These are phyloP conservation scores for Calendula officinalis DNA, from an alignment of 129 eudicot genomes.

Conservation along the genomic window DNA sequence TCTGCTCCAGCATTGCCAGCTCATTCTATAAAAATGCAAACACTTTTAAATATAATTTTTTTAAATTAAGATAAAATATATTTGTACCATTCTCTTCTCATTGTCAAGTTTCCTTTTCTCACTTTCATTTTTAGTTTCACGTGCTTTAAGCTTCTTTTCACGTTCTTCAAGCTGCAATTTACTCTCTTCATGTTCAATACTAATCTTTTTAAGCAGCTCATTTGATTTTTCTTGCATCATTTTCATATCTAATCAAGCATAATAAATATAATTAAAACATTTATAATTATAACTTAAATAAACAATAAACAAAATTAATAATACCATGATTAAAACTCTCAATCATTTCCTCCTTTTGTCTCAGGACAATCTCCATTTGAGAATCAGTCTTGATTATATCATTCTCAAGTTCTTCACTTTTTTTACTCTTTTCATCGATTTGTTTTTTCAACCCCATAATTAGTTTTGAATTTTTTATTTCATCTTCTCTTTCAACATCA, in stretches of 20 bases:
- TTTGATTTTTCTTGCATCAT: conserved; percentile 35
- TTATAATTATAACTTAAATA: background rate
- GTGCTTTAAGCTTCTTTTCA: conserved; percentile 42
- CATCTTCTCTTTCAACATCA: conserved; percentile 48
- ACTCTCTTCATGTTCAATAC: conserved; percentile 42
- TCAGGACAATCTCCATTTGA: conserved; percentile 32
- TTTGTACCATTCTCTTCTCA: conserved; percentile 51
- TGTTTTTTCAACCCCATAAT: conserved; percentile 32
- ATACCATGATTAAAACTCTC: conserved; percentile 47
- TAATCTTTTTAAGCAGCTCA: conserved; percentile 35
- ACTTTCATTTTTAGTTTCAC: conserved; percentile 48
- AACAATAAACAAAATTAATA: background rate
- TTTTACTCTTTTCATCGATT: conserved; percentile 38
- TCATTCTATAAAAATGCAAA: conserved; percentile 45
- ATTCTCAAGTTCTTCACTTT: conserved; percentile 45
- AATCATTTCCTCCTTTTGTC: conserved; percentile 45
- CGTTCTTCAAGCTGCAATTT: conserved; percentile 41
- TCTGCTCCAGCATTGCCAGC: conserved; percentile 51
- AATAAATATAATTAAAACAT: background rate
- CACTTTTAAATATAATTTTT: too few relatives aligned
- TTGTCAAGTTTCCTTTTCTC: conserved; percentile 53
- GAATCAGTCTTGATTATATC: conserved; percentile 48
- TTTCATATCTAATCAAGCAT: conserved; percentile 31
- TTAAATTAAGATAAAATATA: background rate
- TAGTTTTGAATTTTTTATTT: conserved; percentile 35